These are phyloP conservation scores for Stenocarpella maydis DNA, from an alignment of 2,329 filamentous ascomycete genomes.

Conservation along the genomic window DNA sequence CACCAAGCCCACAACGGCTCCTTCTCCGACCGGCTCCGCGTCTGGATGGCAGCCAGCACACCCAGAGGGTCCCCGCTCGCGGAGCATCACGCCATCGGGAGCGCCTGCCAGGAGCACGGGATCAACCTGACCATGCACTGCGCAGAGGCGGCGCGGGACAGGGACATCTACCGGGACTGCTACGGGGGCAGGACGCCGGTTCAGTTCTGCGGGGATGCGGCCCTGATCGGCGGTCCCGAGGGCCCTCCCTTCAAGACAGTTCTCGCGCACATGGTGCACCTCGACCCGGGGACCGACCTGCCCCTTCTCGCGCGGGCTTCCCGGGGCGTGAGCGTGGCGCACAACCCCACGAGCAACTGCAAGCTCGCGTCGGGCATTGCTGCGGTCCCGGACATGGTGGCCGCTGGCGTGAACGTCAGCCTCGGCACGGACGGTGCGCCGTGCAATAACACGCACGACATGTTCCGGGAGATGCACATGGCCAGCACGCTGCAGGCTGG, in stretches of 20 bases:
- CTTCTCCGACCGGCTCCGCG: conserved; percentile 51
- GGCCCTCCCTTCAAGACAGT: conserved; percentile 48
- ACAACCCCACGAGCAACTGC: conserved; percentile 60
- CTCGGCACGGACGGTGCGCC: conserved; percentile 62
- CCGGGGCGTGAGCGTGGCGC: conserved; percentile 51
- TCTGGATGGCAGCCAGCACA: conserved; percentile 57
- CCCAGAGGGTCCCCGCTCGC: conserved; percentile 52
- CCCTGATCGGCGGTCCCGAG: conserved; percentile 45
- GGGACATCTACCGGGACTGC: conserved; percentile 46
- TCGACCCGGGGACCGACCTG: conserved; percentile 43
- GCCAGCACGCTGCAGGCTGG: conserved; percentile 59
- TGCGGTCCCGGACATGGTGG: conserved; percentile 53
- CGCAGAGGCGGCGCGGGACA: conserved; percentile 52
- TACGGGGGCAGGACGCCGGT: conserved; percentile 52
- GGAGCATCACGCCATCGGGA: conserved; percentile 51
- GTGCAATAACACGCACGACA: conserved; percentile 60
- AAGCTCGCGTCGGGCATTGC: conserved; percentile 61
- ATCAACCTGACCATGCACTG: conserved; percentile 58
- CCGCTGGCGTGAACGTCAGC: conserved; percentile 53
- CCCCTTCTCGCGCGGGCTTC: conserved; percentile 45
- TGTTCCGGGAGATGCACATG: conserved; percentile 61
- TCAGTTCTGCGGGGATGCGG: conserved; percentile 50
- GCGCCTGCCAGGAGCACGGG: conserved; percentile 47
- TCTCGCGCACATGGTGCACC: conserved; percentile 60
- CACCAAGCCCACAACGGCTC: conserved; percentile 39